Evolutionary conservation across 257 asterid species (phyloP), one percentile per base, ranked within the genome.

Genomic region (Handroanthus guayacan): DNA sequence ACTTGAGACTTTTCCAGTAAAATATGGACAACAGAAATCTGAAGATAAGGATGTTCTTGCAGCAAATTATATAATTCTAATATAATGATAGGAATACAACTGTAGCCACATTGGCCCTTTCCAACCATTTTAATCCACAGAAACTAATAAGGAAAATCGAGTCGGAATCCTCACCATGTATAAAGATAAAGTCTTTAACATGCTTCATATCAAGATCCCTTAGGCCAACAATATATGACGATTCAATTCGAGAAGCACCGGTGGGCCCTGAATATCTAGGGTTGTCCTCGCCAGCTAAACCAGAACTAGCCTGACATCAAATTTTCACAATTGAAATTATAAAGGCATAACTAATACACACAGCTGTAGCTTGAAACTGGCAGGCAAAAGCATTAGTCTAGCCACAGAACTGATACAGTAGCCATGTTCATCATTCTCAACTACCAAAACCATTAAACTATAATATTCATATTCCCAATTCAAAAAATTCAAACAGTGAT

Each of bases 131-230:
- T 76, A 62, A 60, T 72, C 58, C 69, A 25, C 36, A 62, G 38
- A 71, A 65, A 55, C 76, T 65, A 72, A 50, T 13, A 62, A 69
- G 66, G 48, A 67, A 78, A 79, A 54, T 10, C 58, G 75, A 79
- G 56, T 58, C 61, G 66, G 83, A 75, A 76, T 57, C 54, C 97
- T 89, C 84, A 94, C 99, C 99, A 78, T 95, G 87, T 78, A 95
- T 71, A 81, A 92, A 92, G 82, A 85, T 79, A 76, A 95, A 88
- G 82, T 95, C 98, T 81, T 92, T 92, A 38, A 95, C 91, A 67
- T 95, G 98, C 87, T 89, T 95, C 97, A 95, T 89, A 71, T 91
- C 97, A 83, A 95, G 92, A 86, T 92, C 97, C 58, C 94, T 89
- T 73, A 95, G 77, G 72, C 84, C 89, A 83, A 92, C 80, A 74